Evolutionary conservation across 768 basidiomycete genomes (phyloP).

Genomic region (Suillus hirtellus): DNA sequence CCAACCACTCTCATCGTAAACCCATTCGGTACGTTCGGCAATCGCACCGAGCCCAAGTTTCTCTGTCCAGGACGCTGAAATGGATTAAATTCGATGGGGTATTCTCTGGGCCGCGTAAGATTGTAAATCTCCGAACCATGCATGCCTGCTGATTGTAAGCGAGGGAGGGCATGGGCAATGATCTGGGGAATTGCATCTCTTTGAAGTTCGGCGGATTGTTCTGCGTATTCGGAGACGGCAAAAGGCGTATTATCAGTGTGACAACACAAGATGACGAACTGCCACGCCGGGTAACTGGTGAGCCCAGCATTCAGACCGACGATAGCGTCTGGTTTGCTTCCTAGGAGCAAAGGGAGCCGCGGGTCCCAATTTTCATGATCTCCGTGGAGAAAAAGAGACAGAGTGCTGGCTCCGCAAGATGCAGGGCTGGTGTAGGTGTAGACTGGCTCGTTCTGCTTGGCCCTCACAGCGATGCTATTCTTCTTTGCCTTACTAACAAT

Average conservation of each 20-base stretch:
- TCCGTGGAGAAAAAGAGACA: constrained; percentile 39
- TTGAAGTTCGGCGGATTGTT: constrained; percentile 36
- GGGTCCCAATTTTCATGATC: constrained; percentile 29
- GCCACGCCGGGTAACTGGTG: constrained; percentile 38
- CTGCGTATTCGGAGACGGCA: constrained; percentile 39
- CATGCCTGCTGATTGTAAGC: constrained; percentile 18
- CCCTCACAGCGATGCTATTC: constrained; percentile 33
- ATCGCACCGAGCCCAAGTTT: constrained; percentile 23
- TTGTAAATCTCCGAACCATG: constrained; percentile 22
- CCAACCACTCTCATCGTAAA: constrained; percentile 32
- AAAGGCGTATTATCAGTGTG: constrained; percentile 30
- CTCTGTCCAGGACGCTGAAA: constrained; percentile 36
- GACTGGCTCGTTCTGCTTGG: constrained; percentile 29
- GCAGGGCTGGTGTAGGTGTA: constrained; percentile 39
- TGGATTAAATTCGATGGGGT: constrained; percentile 33
- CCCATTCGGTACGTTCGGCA: constrained; percentile 34
- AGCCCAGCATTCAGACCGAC: constrained; percentile 44
- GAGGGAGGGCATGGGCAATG: constrained; percentile 26
- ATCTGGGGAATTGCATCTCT: constrained; percentile 31
- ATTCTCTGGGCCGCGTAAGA: constrained; percentile 27
- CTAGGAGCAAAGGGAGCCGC: constrained; percentile 19
- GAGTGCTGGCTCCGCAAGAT: constrained; percentile 38
- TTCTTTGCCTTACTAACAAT: constrained; percentile 34
- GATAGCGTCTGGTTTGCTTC: constrained; percentile 40
- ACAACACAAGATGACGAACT: constrained; percentile 34